These are phyloP conservation scores for Skeletonema menzelii DNA, from an alignment of 108 stramenopile genomes.

Conservation along the genomic window DNA sequence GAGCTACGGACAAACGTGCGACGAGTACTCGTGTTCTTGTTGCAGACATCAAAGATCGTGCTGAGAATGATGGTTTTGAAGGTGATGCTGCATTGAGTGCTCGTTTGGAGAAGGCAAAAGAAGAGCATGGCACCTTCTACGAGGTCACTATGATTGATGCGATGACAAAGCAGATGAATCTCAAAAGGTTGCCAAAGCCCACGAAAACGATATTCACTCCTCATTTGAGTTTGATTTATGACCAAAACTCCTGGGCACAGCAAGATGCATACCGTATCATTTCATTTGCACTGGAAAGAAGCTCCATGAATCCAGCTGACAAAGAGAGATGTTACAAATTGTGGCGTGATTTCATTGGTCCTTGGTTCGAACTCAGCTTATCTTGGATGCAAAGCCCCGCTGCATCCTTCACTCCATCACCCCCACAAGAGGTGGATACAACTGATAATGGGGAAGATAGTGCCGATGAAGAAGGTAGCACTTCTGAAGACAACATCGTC, in stretches of 20 bases:
- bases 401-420: conserved; percentile 39
- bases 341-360: conserved; percentile 87
- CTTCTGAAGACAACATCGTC: conserved; percentile 25
- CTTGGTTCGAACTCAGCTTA: conserved; percentile 73
- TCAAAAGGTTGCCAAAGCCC: conserved; percentile 75
- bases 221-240: conserved; percentile 74
- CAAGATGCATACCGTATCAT: conserved; percentile 85
- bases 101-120: conserved; percentile 82
- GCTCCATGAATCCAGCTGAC: conserved; percentile 73
- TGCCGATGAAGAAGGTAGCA: conserved; percentile 56
- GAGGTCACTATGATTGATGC: conserved; percentile 75
- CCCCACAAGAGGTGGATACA: conserved; percentile 41
- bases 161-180: conserved; percentile 59
- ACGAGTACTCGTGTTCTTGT: conserved; percentile 84
- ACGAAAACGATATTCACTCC: conserved; percentile 81
- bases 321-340: conserved; percentile 85
- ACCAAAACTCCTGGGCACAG: conserved; percentile 71
- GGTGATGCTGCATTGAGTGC: conserved; percentile 68
- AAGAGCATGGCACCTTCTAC: conserved; percentile 86
- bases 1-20: conserved; percentile 78
- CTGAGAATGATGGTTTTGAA: conserved; percentile 72
- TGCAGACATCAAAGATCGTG: conserved; percentile 86
- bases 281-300: conserved; percentile 81
- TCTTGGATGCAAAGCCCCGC: conserved; percentile 82
- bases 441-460: conserved; percentile 50